Percentiles rank a stretch among this genome's conserved stretches.
Conservation (phyloP, 257 asterid genomes). For the Fraxinus anomala region DNA sequence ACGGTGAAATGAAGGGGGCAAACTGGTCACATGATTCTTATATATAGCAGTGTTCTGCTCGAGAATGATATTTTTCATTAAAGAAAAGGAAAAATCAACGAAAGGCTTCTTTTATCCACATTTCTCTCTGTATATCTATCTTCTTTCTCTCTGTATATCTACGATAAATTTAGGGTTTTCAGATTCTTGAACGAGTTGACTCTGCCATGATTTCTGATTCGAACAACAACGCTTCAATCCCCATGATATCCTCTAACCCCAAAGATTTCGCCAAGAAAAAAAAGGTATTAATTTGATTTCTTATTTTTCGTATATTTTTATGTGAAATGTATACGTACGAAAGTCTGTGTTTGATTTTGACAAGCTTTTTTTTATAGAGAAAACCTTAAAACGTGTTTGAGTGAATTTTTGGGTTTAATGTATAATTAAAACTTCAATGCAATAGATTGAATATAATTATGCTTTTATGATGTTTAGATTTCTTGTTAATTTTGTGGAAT, state of each 20-base stretch:
- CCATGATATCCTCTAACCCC: conserved; percentile 66
- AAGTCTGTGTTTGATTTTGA: neutral
- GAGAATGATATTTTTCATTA: conserved; percentile 4
- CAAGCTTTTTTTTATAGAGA: neutral
- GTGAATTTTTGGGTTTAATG: neutral
- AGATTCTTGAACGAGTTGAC: conserved; percentile 20
- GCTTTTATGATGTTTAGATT: neutral
- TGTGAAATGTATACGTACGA: conserved; percentile 23
- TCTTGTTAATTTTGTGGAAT: neutral
- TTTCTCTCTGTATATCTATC: conserved; percentile 16
- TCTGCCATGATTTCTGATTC: conserved; percentile 85
- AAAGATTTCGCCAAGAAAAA: conserved; percentile 75
- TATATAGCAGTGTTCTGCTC: conserved; percentile 11
- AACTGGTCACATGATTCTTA: neutral
- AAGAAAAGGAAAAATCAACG: neutral
- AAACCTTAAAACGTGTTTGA: neutral
- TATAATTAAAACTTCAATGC: neutral
- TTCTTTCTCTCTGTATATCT: conserved; percentile 14
- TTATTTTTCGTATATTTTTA: neutral
- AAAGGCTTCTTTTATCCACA: conserved; percentile 48
- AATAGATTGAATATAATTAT: neutral
- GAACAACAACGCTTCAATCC: conserved; percentile 54
- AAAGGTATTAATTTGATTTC: conserved; percentile 48
- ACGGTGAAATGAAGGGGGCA: conserved; percentile 25
- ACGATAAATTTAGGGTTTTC: conserved; percentile 67